Base-by-base conservation (phyloP, 2,329 filamentous ascomycete species). In the Zasmidium angulare region DNA sequence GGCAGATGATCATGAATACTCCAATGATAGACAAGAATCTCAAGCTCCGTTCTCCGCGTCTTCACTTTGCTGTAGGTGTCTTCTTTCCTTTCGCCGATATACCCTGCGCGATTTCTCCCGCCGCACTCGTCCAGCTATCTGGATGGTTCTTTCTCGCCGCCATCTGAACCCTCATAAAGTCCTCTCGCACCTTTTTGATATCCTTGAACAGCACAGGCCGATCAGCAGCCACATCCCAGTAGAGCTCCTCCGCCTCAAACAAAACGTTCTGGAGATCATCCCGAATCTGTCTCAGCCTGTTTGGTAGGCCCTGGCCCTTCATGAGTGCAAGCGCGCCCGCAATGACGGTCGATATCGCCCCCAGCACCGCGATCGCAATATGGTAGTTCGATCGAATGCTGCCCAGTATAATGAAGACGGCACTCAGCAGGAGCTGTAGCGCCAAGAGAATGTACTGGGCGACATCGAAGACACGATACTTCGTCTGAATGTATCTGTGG, bases 241-340 rank as follows among this genome's bases (percentile, higher is more conserved):
- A 74, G 61, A 75, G 46, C 64, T 73, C 73, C 50, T 75, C 73
- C 1, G 73, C 66, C 55, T 69, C 69, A 50, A 75, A 73, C 19
- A 72, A 60, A 11, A 75, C 65, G 43, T 66, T 70, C 48, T 64
- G 56, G 52, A 75, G 56, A 12, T 67, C 67, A 56, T 75, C 72
- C 43, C 66, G 52, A 53, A 71, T 70, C 63, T 73, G 70, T 23
- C 72, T 57, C n/a, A 75, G 55, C 2, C 73, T 60, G 52, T 69
- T 73, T n/a, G 73, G 72, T n/a, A 75, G 56, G 1, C 74, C 71
- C 61, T 74, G 71, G 0, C 73, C 74, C 50, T 70, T 71, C 63
- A 63, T 70, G n/a, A 76, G 46, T 19, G 71, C 69, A 49, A 76
- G 56, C 17, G 67, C 56, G 2, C 74, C 73, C 9, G 67, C 72